phyloP scores from a whole-genome alignment of 225 moss, liverwort and hornwort genomes.

The Anthoceros angustus region DNA sequence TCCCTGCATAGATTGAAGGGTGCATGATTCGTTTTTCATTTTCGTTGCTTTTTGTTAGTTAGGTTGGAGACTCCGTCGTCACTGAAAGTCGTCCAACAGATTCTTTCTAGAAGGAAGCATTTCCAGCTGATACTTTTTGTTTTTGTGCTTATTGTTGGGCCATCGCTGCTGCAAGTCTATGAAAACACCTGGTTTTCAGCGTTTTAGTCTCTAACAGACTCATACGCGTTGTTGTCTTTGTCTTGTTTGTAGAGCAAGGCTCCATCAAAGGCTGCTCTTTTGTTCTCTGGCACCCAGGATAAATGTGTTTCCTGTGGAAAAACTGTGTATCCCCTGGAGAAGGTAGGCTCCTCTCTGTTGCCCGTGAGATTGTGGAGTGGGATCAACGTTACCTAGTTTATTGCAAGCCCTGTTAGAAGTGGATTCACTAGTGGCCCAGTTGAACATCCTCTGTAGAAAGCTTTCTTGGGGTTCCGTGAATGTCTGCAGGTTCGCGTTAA shows the following conservation, averaged over 20 bases:
- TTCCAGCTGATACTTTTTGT: too few relatives aligned
- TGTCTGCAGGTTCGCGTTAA: too few relatives aligned
- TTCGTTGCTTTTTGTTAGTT: background rate
- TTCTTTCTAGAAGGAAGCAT: too few relatives aligned
- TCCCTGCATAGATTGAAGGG: background rate
- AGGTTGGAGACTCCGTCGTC: too few relatives aligned
- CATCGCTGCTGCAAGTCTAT: too few relatives aligned
- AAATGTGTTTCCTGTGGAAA: slow-evolving; percentile 82
- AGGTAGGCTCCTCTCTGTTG: slow-evolving; percentile 25
- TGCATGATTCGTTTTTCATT: slow-evolving; percentile 1
- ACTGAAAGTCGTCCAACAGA: slow-evolving; percentile 15
- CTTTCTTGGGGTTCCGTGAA: background rate
- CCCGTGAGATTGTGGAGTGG: background rate
- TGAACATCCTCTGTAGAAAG: background rate
- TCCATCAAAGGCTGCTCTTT: slow-evolving; percentile 70
- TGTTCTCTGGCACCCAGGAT: slow-evolving; percentile 95
- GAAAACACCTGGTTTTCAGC: too few relatives aligned
- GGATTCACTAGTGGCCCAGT: too few relatives aligned
- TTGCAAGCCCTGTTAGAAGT: background rate
- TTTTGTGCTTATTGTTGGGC: too few relatives aligned
- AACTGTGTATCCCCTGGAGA: slow-evolving; percentile 89
- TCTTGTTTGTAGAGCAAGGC: slow-evolving; percentile 39
- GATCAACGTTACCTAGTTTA: background rate
- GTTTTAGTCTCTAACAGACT: too few relatives aligned
- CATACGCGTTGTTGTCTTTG: background rate